Evolutionary conservation across 1,284 basidiomycete genomes (phyloP), one percentile per base, ranked within the genome.

Genomic region (Naganishia sp.): DNA sequence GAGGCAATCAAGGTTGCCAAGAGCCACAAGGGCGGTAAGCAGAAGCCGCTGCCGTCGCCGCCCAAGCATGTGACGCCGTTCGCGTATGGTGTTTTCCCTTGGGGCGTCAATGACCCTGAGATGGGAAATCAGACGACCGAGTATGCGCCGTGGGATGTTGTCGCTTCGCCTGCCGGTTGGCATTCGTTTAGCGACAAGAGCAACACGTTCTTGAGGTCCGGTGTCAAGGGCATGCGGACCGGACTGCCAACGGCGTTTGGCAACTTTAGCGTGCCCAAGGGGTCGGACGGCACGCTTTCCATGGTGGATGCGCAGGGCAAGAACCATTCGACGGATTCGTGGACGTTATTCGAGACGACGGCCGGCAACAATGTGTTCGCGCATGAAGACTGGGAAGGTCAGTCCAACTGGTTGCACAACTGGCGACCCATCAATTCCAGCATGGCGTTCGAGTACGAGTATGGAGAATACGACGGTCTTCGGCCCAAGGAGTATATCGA

Each of bases 141-240:
- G n/a, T 71, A 69, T 76, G 86, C 89, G 81, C 87, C 85, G 72
- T 84, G 84, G 72, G 90, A 92, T 76, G 72, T 76, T 1, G 77
- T 87, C 18, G 91, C 93, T 6, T 92, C 90, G 52, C 93, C 94
- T 25, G 82, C 84, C 42, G 94, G 94, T 15, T 97, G 94, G 94
- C 93, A 96, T 76, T 71, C 78, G 28, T 79, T 83, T 72, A 82
- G 82, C n/a, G 75, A 77, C 39, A 67, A 69, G 15, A 64, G 76
- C 64, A 77, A 79, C 72, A 76, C 77, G 15, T 80, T 74, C 73
- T 52, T 71, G 6, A 41, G 63, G 15, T 63, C 69, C 47, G 66
- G 72, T 28, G 72, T 79, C 63, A 70, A 71, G 18, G 79, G 79
- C 39, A 71, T 73, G 61, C 63, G 49, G 77, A 86, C 0, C 79